Evolutionary conservation across 2,329 filamentous ascomycete genomes (phyloP), one percentile per base, ranked within the genome.

Genomic region (Westerdykella ornata): DNA sequence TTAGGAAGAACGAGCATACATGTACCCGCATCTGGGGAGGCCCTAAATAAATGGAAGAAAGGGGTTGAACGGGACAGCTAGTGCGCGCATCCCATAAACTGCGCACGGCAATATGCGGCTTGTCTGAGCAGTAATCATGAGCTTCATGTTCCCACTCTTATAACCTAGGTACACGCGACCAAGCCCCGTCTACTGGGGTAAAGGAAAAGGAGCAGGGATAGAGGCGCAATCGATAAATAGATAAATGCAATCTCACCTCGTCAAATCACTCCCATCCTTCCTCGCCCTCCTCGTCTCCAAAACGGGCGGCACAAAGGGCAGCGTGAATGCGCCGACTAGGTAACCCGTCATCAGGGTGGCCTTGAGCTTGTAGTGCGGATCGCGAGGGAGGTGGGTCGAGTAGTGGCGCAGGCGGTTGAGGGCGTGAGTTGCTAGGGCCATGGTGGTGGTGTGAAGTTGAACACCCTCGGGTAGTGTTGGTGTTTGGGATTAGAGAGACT

Each of bases 251-350:
- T 15, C 63, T 49, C 47, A 68, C 65, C 59, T 62, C 18, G 62
- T 68, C 47, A 63, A 38, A 47, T 63, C 59, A 6, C 52, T 51
- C 1, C 65, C 66, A 48, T 68, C 66, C 5, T 56, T 56, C 48
- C 55, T 66, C 1, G 62, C 54, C 36, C 63, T 51, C 39, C 62
- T 45, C 2, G 58, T 65, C 49, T 67, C 64, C 15, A 68, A 41
- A 20, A 66, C 56, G 17, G 66, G 63, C 16, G 63, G 65, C 26
- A 68, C 60, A 45, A 68, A 68, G 0, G 66, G 66, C 6, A 68
- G 51, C 3, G 65, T 63, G 22, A 68, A 63, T 12, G 63, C 66
- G 3, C 54, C 58, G 5, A 64, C 58, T 1, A 68, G 55, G 35
- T 68, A 68, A 11, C 57, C 56, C 1, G 60, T 66, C 48, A 63